These are phyloP conservation scores for Aphanomyces cochlioides DNA, from an alignment of 352 stramenopile species.

Conservation along the genomic window DNA sequence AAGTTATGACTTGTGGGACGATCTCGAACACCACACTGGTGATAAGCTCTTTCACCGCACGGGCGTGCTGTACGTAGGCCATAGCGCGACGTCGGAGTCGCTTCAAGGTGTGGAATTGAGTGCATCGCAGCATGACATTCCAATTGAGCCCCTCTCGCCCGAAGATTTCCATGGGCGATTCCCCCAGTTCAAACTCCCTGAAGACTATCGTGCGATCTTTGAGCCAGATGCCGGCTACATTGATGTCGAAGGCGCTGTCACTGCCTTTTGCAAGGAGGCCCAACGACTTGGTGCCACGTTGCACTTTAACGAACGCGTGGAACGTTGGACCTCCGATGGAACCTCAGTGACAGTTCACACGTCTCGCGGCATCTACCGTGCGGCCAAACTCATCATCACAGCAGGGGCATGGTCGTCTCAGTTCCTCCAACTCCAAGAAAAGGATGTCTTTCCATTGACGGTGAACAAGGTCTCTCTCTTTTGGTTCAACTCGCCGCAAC, in stretches of 20 bases:
- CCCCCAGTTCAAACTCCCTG: constrained; percentile 47
- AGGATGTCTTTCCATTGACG: constrained; percentile 33
- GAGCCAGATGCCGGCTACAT: constrained; percentile 53
- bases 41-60: constrained; percentile 56
- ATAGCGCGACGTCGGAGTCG: constrained; percentile 33
- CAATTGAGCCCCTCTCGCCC: constrained; percentile 45
- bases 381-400: constrained; percentile 53
- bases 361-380: constrained; percentile 31
- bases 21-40: constrained; percentile 41
- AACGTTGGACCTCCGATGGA: constrained; percentile 32
- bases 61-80: constrained; percentile 53
- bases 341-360: constrained; percentile 37
- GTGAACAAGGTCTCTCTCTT: constrained; percentile 62
- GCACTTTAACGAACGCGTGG: constrained; percentile 39
- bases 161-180: constrained; percentile 48
- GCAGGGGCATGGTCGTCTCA: constrained; percentile 54
- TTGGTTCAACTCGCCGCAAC: constrained; percentile 37
- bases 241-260: constrained; percentile 43
- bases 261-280: constrained; percentile 26
- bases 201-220: constrained; percentile 48
- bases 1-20: constrained; percentile 56
- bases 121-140: constrained; percentile 36
- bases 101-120: constrained; percentile 37
- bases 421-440: constrained; percentile 34
- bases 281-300: constrained; percentile 39